Evolutionary conservation across 192 early-diverging fungal species (phyloP).

Genomic region (Pilobolus umbonatus): DNA sequence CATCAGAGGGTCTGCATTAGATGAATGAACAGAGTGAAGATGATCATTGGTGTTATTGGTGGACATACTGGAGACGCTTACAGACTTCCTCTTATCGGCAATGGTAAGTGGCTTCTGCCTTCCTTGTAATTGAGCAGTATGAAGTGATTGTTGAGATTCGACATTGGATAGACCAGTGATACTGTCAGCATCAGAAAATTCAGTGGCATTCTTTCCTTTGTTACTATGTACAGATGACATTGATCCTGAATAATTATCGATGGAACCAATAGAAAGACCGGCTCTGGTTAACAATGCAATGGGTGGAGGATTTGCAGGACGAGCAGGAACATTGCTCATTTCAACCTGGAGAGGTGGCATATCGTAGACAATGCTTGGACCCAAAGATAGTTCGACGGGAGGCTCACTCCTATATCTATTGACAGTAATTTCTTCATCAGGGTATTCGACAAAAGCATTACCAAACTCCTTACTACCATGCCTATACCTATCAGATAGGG

Average conservation of each 20-base stretch:
- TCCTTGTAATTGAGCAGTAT: background rate
- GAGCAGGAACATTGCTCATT: background rate
- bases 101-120: too few species aligned
- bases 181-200: slow-evolving; percentile 11
- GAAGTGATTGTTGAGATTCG: background rate
- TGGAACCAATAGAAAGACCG: background rate
- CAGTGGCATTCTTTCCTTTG: slow-evolving; percentile 6
- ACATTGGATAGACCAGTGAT: background rate
- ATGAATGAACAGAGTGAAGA: slow-evolving; percentile 7
- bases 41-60: slow-evolving; percentile 5
- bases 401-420: background rate
- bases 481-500: too few species aligned
- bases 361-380: background rate
- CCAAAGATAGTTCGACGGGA: background rate
- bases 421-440: slow-evolving; percentile 43
- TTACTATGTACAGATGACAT: slow-evolving; percentile 3
- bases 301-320: slow-evolving; percentile 12
- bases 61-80: slow-evolving; percentile 16
- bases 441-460: background rate
- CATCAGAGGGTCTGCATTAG: slow-evolving; percentile 30
- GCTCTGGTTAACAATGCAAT: slow-evolving; percentile 4
- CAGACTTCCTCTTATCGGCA: background rate
- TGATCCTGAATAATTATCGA: background rate
- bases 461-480: too few species aligned
- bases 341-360: background rate